These are phyloP conservation scores for Narthecium ossifragum DNA, from an alignment of 106 monocot species.

Conservation along the genomic window DNA sequence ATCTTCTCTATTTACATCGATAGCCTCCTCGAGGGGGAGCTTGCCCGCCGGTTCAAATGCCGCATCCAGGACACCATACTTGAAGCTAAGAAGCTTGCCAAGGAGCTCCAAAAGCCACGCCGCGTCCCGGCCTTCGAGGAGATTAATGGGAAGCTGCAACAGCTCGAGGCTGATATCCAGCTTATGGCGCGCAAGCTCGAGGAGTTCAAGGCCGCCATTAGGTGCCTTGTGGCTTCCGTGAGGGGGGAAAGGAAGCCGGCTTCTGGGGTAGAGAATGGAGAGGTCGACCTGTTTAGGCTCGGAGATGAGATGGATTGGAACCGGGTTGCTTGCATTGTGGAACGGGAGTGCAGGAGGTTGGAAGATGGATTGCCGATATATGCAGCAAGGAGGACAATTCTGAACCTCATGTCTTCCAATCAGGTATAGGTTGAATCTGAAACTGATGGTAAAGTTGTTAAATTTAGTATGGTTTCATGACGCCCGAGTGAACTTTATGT, in stretches of 20 bases:
- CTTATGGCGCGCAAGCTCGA: slow-evolving; percentile 16
- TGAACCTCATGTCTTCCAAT: slow-evolving; percentile 23
- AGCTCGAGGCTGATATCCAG: slow-evolving; percentile 22
- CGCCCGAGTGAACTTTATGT: no score
- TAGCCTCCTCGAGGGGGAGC: no score
- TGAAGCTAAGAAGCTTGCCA: no score
- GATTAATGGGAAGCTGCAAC: slow-evolving; percentile 5
- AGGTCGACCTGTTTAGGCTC: slow-evolving; percentile 16
- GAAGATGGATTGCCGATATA: slow-evolving; percentile 55
- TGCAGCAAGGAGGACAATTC: slow-evolving; percentile 34
- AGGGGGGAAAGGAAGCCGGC: neutral
- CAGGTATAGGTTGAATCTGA: slow-evolving; percentile 29
- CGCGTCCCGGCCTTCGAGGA: no score
- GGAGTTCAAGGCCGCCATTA: slow-evolving; percentile 41
- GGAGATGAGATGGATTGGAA: slow-evolving; percentile 27
- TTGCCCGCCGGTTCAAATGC: no score
- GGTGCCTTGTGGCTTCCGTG: slow-evolving; percentile 12
- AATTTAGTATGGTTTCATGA: neutral
- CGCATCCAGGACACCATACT: no score
- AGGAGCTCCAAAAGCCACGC: no score
- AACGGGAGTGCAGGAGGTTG: slow-evolving; percentile 51
- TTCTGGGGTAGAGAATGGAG: neutral
- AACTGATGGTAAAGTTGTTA: neutral
- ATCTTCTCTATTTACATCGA: no score
- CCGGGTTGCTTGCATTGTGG: slow-evolving; percentile 21